Conservation (phyloP, 129 eudicot genomes). For the Artemisia argyi region DNA sequence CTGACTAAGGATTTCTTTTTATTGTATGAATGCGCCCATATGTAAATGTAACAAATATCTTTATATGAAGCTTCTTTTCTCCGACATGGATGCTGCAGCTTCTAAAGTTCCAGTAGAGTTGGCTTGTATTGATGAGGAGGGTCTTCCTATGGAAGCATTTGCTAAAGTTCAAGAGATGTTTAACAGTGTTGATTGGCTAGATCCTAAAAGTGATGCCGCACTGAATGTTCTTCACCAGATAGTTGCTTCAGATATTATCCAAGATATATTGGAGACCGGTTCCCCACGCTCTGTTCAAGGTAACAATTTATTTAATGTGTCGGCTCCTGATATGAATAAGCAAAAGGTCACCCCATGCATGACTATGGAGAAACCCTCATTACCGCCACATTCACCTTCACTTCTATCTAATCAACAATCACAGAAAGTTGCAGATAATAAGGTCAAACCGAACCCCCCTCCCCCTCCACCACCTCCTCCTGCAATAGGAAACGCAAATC, state of each 20-base stretch:
- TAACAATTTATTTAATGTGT: background rate
- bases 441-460: slow-evolving; percentile 5
- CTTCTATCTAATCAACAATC: slow-evolving; percentile 22
- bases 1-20: background rate
- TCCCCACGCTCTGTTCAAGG: slow-evolving; percentile 27
- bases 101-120: slow-evolving; percentile 53
- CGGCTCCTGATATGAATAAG: background rate
- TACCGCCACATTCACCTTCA: slow-evolving; percentile 8
- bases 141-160: slow-evolving; percentile 92
- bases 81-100: slow-evolving; percentile 77
- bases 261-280: slow-evolving; percentile 34
- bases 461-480: slow-evolving; percentile 8
- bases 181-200: slow-evolving; percentile 79
- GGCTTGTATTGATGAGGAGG: slow-evolving; percentile 79
- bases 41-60: slow-evolving; percentile 20
- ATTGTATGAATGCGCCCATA: background rate
- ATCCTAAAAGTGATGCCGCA: slow-evolving; percentile 59
- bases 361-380: background rate
- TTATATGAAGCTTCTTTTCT: slow-evolving; percentile 83
- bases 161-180: slow-evolving; percentile 90
- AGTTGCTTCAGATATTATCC: slow-evolving; percentile 38
- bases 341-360: background rate
- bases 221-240: slow-evolving; percentile 55
- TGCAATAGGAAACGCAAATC: background rate
- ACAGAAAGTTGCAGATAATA: slow-evolving; percentile 29